phyloP scores from a whole-genome alignment of 2,329 filamentous ascomycete species.

The Orbilia oligospora region DNA sequence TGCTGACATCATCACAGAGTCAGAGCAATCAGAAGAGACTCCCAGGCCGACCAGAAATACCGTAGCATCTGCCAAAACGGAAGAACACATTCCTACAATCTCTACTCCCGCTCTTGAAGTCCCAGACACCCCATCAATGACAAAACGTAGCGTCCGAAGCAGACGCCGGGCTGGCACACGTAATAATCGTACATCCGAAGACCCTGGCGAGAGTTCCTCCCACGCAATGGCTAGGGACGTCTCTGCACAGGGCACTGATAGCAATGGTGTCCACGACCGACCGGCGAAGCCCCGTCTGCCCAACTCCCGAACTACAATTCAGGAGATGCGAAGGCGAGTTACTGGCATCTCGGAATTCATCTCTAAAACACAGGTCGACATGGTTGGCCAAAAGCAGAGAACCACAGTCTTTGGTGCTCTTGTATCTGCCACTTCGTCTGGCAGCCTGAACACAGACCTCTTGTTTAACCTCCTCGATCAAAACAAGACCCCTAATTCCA shows the following conservation, averaged over 20 bases:
- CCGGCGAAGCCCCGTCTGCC: conserved; percentile 71
- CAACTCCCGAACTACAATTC: conserved; percentile 82
- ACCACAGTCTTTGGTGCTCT: conserved; percentile 50
- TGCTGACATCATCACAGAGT: conserved; percentile 60
- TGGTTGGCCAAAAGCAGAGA: conserved; percentile 74
- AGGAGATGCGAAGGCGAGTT: conserved; percentile 88
- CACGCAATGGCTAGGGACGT: conserved; percentile 67
- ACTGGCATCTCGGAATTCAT: conserved; percentile 91
- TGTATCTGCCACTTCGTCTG: conserved; percentile 38
- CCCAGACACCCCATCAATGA: conserved; percentile 62
- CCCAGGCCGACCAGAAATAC: conserved; percentile 56
- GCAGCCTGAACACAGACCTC: conserved; percentile 66
- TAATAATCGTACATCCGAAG: conserved; percentile 67
- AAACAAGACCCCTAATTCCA: conserved; percentile 65
- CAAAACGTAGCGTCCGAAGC: conserved; percentile 65
- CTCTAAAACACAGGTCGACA: conserved; percentile 86
- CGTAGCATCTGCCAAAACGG: conserved; percentile 40
- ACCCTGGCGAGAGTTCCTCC: conserved; percentile 66
- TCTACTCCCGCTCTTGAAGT: conserved; percentile 48
- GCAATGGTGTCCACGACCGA: conserved; percentile 71
- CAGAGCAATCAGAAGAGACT: conserved; percentile 60
- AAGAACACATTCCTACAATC: conserved; percentile 55
- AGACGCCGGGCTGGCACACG: conserved; percentile 65
- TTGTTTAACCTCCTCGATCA: conserved; percentile 66
- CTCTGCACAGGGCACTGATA: conserved; percentile 64